phyloP scores from a whole-genome alignment of 2,329 filamentous ascomycete species.

The Nemania diffusa region DNA sequence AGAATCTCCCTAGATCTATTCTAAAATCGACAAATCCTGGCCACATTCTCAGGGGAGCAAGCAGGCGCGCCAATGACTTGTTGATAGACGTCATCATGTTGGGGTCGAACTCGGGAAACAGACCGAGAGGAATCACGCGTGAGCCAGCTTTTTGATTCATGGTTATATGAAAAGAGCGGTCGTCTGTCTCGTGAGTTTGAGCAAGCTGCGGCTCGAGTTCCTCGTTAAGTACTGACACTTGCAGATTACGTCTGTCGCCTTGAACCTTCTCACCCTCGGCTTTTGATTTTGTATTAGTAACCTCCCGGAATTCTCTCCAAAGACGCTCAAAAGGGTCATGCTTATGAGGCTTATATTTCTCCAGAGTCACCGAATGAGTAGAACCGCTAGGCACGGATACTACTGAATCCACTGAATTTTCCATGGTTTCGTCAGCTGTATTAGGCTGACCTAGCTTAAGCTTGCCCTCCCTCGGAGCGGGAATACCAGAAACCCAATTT shows the following conservation, averaged over 20 bases:
- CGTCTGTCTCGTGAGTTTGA: conserved; percentile 10
- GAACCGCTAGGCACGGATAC: neutral
- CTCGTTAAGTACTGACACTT: neutral
- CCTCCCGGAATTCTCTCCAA: conserved; percentile 4
- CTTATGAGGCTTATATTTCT: neutral
- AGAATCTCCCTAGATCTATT: conserved; percentile 33
- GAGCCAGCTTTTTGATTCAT: conserved; percentile 39
- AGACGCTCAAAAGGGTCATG: conserved; percentile 29
- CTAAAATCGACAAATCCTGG: conserved; percentile 30
- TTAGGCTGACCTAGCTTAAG: neutral
- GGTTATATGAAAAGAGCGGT: conserved; percentile 29
- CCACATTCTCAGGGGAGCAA: conserved; percentile 29
- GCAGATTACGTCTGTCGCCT: neutral
- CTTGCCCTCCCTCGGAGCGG: neutral
- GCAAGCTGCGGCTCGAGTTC: conserved; percentile 6
- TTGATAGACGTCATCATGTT: conserved; percentile 30
- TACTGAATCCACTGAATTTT: neutral
- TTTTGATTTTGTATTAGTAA: neutral
- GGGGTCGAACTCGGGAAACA: conserved; percentile 27
- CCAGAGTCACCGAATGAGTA: neutral
- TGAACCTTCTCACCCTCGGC: neutral
- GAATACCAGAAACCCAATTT: conserved; percentile 28
- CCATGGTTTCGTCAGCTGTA: neutral
- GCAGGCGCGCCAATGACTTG: conserved; percentile 17
- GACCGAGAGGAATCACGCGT: neutral